A percentile compares a stretch with the other conserved stretches of the same genome.
phyloP scores from a whole-genome alignment of 768 basidiomycete genomes.

The Podaxis mareebaensis region DNA sequence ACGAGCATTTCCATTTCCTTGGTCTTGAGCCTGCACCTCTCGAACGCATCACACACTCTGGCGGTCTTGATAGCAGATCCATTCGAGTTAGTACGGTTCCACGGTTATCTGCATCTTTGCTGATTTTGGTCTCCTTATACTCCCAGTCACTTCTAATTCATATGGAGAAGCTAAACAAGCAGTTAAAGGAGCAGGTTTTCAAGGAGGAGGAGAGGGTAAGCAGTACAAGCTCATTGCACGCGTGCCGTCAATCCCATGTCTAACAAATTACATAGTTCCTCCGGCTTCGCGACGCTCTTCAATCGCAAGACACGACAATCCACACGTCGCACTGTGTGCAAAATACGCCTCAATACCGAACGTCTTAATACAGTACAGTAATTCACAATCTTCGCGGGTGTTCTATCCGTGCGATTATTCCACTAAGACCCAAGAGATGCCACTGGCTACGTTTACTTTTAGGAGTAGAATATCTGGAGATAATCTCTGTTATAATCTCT shows the following conservation, averaged over 20 bases:
- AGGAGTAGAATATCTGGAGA: too few species aligned
- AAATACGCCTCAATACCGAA: background rate
- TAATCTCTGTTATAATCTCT: too few species aligned
- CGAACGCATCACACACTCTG: conserved; percentile 50
- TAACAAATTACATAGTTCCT: conserved; percentile 24
- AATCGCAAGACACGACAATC: conserved; percentile 21
- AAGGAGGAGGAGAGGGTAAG: conserved; percentile 58
- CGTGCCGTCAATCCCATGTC: background rate
- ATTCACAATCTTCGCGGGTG: too few species aligned
- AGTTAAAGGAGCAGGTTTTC: conserved; percentile 49
- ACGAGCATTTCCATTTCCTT: conserved; percentile 56
- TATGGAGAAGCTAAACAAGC: conserved; percentile 58
- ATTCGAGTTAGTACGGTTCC: conserved; percentile 48
- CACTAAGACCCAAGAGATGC: too few species aligned
- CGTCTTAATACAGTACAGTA: background rate
- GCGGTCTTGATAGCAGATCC: conserved; percentile 61
- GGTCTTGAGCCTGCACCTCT: conserved; percentile 47
- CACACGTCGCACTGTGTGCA: background rate
- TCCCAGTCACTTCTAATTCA: conserved; percentile 69
- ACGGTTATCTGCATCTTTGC: background rate
- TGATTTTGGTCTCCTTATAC: background rate
- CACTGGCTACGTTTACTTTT: too few species aligned
- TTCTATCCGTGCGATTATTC: too few species aligned
- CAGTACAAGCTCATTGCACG: conserved; percentile 11
- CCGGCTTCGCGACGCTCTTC: conserved; percentile 26